Evolutionary conservation across 1,284 basidiomycete genomes (phyloP), one percentile per base, ranked within the genome.

Genomic region (Naganishia albida): DNA sequence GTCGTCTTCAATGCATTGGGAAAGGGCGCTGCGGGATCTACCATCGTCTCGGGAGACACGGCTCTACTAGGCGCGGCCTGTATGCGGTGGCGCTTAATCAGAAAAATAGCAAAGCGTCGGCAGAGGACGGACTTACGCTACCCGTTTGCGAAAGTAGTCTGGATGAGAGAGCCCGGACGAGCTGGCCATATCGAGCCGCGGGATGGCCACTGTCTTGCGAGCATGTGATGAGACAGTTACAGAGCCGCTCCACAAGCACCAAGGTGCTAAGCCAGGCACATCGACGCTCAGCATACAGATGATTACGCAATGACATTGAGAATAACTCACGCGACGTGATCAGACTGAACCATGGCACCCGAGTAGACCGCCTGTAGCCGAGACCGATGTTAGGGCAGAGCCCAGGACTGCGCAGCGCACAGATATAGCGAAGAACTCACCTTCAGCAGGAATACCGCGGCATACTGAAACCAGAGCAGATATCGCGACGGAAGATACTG

Each of bases 381-480:
- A 34, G 34, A 53, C 2, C 25, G 38, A 38, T 28, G 23, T 6
- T 16, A 38, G 15, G 15, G 10, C 55, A 7, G 2, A 44, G 16
- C 23, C 46, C 2, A 34, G 34, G 34, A 6, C 6, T 34, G 34
- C 34, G 34, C 34, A 10, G 6, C 34, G 6, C 6, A 34, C 20
- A 18, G 28, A 34, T 34, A 34, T 34, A 34, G 34, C 34, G 34
- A 34, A 10, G 34, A 10, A 57, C 67, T 50, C 30, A 71, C 73
- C 66, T 78, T 78, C 44, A 79, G 70, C 3, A 79, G 69, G 28
- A 79, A 71, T 10, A 79, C 75, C 4, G 77, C 75, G 0, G 73
- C 77, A 64, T 78, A 79, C 18, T 75, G 77, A 66, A 77, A 78
- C 78, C 78, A 80, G 23, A 79, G 65, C 12, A 78, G 65, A 63